Conservation (phyloP, 352 stramenopile genomes). For the Pythium utonaiense region DNA sequence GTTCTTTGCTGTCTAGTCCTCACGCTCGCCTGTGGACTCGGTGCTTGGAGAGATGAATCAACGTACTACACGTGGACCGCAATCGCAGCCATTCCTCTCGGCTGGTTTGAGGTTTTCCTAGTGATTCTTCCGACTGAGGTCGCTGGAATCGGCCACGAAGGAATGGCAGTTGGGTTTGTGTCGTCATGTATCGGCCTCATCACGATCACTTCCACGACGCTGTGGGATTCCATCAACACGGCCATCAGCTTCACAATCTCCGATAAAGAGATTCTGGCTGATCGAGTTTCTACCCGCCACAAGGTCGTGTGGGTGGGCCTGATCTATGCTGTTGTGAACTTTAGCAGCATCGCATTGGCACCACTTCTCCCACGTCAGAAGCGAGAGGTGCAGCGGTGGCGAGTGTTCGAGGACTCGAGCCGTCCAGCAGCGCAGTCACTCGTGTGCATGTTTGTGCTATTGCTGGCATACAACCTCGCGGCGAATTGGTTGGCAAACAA, state of each 20-base stretch:
- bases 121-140: conserved; percentile 50
- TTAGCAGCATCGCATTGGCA: conserved; percentile 2
- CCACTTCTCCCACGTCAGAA: conserved; percentile 62
- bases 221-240: conserved; percentile 30
- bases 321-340: conserved; percentile 8
- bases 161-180: conserved; percentile 43
- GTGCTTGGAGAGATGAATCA: conserved; percentile 11
- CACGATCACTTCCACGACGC: conserved; percentile 22
- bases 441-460: background rate
- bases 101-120: conserved; percentile 38
- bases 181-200: conserved; percentile 45
- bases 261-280: background rate
- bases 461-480: conserved; percentile 7
- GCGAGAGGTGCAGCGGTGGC: conserved; percentile 46
- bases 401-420: conserved; percentile 10
- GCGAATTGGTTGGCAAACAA: conserved; percentile 9
- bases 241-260: conserved; percentile 19
- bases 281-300: background rate
- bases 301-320: background rate
- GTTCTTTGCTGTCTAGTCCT: conserved; percentile 20
- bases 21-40: conserved; percentile 30
- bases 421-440: background rate
- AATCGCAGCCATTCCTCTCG: conserved; percentile 35
- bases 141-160: conserved; percentile 41
- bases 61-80: conserved; percentile 12